These are phyloP conservation scores for Stephanocyclus meneghinianus DNA, from an alignment of 352 stramenopile genomes.

Conservation along the genomic window DNA sequence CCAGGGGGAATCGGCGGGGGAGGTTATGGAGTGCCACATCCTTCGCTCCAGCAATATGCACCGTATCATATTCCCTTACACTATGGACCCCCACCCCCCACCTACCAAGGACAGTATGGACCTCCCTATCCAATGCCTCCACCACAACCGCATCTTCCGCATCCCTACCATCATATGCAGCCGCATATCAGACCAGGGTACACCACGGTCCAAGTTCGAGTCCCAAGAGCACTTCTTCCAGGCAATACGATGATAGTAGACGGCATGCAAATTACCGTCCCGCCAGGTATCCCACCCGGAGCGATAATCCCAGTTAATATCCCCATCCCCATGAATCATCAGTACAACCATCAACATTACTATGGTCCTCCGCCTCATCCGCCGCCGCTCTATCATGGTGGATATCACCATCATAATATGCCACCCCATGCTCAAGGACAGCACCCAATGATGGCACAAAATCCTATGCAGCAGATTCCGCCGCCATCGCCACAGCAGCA, in stretches of 20 bases:
- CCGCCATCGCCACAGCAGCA: constrained; percentile 11
- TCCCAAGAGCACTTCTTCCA: constrained; percentile 24
- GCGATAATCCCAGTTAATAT: constrained; percentile 42
- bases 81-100: constrained; percentile 9
- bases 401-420: neutral
- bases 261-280: constrained; percentile 33
- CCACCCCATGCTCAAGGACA: neutral
- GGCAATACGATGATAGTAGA: constrained; percentile 36
- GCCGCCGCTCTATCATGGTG: constrained; percentile 1
- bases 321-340: constrained; percentile 12
- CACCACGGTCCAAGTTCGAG: constrained; percentile 37
- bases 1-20: constrained; percentile 24
- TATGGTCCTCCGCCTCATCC: constrained; percentile 7
- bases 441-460: constrained; percentile 7
- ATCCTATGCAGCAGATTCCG: neutral
- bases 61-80: constrained; percentile 29
- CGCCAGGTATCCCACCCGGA: constrained; percentile 28
- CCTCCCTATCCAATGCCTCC: constrained; percentile 14
- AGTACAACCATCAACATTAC: constrained; percentile 19
- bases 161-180: constrained; percentile 15
- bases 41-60: constrained; percentile 7
- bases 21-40: constrained; percentile 25
- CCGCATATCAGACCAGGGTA: constrained; percentile 25
- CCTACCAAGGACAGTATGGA: constrained; percentile 14
- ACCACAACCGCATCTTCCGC: constrained; percentile 16